Conservation (phyloP, 1,284 basidiomycete species). For the Cryptococcus sp. region DNA sequence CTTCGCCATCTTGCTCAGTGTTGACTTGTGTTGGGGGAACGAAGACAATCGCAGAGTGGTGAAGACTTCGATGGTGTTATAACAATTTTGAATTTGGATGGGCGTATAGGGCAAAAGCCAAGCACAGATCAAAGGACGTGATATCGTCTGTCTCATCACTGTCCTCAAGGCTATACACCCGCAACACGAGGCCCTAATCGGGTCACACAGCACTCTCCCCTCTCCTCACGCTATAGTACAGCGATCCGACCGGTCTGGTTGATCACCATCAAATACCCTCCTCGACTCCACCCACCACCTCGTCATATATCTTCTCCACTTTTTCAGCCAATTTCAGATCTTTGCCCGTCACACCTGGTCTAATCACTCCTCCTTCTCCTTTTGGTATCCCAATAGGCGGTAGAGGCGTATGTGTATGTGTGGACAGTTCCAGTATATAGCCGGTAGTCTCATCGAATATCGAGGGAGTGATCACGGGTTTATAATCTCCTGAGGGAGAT, state of each 20-base stretch:
- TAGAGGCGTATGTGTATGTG: slow-evolving; percentile 41
- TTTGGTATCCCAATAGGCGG: slow-evolving; percentile 7
- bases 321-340: slow-evolving; percentile 32
- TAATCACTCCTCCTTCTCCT: slow-evolving; percentile 15
- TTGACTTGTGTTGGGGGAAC: too few relatives aligned
- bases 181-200: too few relatives aligned
- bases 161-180: too few relatives aligned
- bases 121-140: too few relatives aligned
- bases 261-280: slow-evolving; percentile 21
- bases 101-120: too few relatives aligned
- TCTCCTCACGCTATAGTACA: too few relatives aligned
- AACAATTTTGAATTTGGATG: too few relatives aligned
- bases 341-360: slow-evolving; percentile 38
- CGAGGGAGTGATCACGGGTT: not conserved
- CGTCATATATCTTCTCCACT: slow-evolving; percentile 21
- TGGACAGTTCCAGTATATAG: slow-evolving; percentile 33
- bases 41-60: too few relatives aligned
- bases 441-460: slow-evolving; percentile 2
- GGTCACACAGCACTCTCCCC: too few relatives aligned
- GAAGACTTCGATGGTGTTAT: too few relatives aligned
- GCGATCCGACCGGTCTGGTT: slow-evolving; percentile 11
- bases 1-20: too few relatives aligned
- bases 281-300: not conserved
- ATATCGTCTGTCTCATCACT: too few relatives aligned
- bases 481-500: slow-evolving; percentile 23